Evolutionary conservation across 371 early-diverging fungal genomes (phyloP).

Genomic region (Mycotypha africana): DNA sequence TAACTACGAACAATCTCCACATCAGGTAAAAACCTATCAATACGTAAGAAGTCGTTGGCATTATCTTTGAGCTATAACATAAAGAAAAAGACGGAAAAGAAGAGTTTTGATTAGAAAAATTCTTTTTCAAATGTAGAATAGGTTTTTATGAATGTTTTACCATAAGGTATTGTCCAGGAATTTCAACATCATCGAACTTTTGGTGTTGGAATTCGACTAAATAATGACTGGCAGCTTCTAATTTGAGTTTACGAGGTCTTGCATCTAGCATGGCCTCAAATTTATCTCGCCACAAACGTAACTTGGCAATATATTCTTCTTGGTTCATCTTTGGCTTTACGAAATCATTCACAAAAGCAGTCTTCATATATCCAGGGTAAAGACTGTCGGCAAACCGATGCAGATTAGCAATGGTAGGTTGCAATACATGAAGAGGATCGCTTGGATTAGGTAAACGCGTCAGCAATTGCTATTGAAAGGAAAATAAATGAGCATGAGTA

Average conservation of each 20-base stretch:
- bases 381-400: slow-evolving; percentile 80
- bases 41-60: slow-evolving; percentile 88
- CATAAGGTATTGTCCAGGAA: slow-evolving; percentile 95
- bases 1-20: slow-evolving; percentile 79
- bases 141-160: slow-evolving; percentile 24
- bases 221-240: slow-evolving; percentile 86
- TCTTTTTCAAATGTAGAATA: too few relatives aligned
- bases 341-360: slow-evolving; percentile 88
- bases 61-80: slow-evolving; percentile 62
- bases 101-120: too few relatives aligned
- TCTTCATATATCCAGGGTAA: slow-evolving; percentile 68
- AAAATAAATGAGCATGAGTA: not conserved
- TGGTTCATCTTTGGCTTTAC: slow-evolving; percentile 75
- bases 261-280: slow-evolving; percentile 81
- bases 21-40: slow-evolving; percentile 91
- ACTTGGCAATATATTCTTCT: slow-evolving; percentile 72
- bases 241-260: slow-evolving; percentile 73
- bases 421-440: slow-evolving; percentile 62
- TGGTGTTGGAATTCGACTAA: slow-evolving; percentile 97
- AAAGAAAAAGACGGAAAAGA: too few relatives aligned
- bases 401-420: slow-evolving; percentile 79
- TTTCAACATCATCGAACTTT: slow-evolving; percentile 95
- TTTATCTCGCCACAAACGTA: slow-evolving; percentile 86
- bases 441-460: slow-evolving; percentile 57
- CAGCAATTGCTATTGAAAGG: slow-evolving; percentile 49